Conservation (phyloP, 768 basidiomycete species). For the Boletus bicolor region DNA sequence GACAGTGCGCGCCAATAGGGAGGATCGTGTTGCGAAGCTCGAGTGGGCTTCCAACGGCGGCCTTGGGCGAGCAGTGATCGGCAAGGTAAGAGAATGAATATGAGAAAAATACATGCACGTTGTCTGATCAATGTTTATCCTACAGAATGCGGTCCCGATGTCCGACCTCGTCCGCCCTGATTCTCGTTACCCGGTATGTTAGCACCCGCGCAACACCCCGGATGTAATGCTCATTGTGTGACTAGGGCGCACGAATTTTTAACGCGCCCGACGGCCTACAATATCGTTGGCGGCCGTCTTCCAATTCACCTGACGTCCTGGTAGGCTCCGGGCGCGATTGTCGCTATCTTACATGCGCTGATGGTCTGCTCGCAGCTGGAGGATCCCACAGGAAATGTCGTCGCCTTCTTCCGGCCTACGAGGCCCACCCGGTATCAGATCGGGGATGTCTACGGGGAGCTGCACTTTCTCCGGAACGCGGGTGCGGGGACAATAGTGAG, state of each 20-base stretch:
- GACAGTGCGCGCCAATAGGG: constrained; percentile 77
- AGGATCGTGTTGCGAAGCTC: constrained; percentile 84
- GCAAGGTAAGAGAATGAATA: constrained; percentile 54
- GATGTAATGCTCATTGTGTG: constrained; percentile 14
- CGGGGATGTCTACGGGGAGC: constrained; percentile 82
- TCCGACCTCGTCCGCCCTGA: constrained; percentile 76
- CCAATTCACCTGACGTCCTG: constrained; percentile 54
- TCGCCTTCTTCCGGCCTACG: constrained; percentile 79
- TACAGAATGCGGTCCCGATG: constrained; percentile 76
- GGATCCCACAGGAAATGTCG: constrained; percentile 63
- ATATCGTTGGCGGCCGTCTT: constrained; percentile 78
- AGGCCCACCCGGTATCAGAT: constrained; percentile 78
- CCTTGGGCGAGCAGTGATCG: constrained; percentile 81
- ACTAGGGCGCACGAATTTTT: constrained; percentile 64
- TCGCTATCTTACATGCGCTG: background rate
- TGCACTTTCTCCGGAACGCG: constrained; percentile 76
- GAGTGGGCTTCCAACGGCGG: constrained; percentile 84
- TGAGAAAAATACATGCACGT: constrained; percentile 12
- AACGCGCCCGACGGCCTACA: constrained; percentile 78
- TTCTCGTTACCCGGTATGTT: constrained; percentile 55
- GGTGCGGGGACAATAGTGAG: constrained; percentile 80
- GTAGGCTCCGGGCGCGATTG: constrained; percentile 38
- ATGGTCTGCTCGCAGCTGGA: constrained; percentile 50
- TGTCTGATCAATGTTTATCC: constrained; percentile 28
- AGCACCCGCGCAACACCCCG: constrained; percentile 9